phyloP scores from a whole-genome alignment of 2,329 filamentous ascomycete genomes.

The Fusarium secorum region DNA sequence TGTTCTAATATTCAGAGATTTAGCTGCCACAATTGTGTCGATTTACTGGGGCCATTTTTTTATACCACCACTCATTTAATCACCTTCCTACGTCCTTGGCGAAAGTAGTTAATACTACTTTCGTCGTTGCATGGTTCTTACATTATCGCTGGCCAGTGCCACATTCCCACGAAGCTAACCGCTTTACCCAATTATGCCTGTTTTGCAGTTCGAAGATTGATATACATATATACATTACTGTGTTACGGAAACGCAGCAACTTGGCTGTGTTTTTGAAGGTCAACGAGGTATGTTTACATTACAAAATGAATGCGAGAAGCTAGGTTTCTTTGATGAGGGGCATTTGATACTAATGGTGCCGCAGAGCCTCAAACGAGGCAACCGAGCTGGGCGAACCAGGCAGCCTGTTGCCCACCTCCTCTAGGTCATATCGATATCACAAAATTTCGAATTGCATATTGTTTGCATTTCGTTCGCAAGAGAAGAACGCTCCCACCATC shows the following conservation, averaged over 20 bases:
- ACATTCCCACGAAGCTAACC: neutral
- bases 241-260: neutral
- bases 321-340: neutral
- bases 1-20: neutral
- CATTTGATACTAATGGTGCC: neutral
- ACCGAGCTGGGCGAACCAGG: conserved; percentile 5
- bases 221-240: neutral
- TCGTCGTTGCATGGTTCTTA: neutral
- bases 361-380: conserved; percentile 15
- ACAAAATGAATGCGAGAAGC: neutral
- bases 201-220: neutral
- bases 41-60: neutral
- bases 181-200: neutral
- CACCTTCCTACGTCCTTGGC: neutral
- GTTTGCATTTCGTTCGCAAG: neutral
- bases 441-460: neutral
- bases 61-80: neutral
- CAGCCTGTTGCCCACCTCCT: neutral
- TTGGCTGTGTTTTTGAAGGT: neutral
- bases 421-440: neutral
- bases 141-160: neutral
- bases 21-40: neutral
- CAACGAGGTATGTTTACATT: neutral
- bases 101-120: neutral
- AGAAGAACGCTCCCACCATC: neutral